phyloP scores from a whole-genome alignment of 148 eudicot genomes.

The Diospyros lotus region DNA sequence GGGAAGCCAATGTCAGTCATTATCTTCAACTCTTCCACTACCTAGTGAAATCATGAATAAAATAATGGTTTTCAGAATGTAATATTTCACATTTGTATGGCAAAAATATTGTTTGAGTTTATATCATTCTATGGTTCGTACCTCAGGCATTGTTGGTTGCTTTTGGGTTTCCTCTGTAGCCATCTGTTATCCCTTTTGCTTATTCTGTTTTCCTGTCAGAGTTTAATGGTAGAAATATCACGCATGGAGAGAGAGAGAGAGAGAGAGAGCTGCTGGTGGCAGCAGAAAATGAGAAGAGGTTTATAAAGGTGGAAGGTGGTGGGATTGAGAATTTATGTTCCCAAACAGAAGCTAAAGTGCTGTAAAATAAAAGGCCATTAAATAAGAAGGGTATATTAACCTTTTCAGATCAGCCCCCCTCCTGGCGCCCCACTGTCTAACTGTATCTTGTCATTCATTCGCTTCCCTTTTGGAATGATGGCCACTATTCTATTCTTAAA shows the following conservation, averaged over 20 bases:
- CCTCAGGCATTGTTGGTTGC: conserved; percentile 51
- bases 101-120: not conserved
- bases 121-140: conserved; percentile 24
- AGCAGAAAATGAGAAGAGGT: conserved; percentile 18
- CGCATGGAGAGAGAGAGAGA: conserved; percentile 15
- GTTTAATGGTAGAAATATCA: not conserved
- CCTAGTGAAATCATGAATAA: conserved; percentile 34
- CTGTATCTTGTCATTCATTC: conserved; percentile 22
- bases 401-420: conserved; percentile 12
- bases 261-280: conserved; percentile 19
- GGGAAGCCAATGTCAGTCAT: conserved; percentile 62
- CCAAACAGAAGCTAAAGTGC: conserved; percentile 10
- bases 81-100: not conserved
- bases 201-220: conserved; percentile 13
- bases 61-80: conserved; percentile 8
- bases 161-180: conserved; percentile 35
- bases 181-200: conserved; percentile 29
- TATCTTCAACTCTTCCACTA: conserved; percentile 64
- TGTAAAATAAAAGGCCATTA: conserved; percentile 9
- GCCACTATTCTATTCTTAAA: conserved; percentile 1
- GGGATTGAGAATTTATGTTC: conserved; percentile 5
- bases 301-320: conserved; percentile 51
- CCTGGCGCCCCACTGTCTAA: not conserved
- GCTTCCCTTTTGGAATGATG: conserved; percentile 21
- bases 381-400: not conserved